A percentile compares a stretch with the other conserved stretches of the same genome.
These are phyloP conservation scores for Scheffersomyces lignosus DNA, from an alignment of 805 yeast species.

Conservation along the genomic window DNA sequence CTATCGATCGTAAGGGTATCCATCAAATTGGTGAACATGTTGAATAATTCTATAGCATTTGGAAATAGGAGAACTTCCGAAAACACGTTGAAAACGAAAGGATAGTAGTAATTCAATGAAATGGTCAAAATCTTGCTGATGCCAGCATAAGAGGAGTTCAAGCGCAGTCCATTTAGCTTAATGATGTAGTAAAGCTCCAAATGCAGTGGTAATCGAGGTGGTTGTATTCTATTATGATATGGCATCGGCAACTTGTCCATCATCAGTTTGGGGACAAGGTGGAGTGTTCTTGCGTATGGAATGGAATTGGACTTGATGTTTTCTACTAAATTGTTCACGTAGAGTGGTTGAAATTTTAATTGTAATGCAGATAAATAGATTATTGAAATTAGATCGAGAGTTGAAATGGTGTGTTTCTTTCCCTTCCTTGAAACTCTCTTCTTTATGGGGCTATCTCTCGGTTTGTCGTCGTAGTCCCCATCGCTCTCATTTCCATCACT, in stretches of 20 bases:
- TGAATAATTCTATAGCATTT: conserved; percentile 48
- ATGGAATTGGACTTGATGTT: conserved; percentile 44
- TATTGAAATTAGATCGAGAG: conserved; percentile 36
- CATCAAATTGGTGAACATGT: conserved; percentile 25
- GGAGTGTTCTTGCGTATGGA: conserved; percentile 47
- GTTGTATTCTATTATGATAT: conserved; percentile 38
- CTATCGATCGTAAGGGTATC: conserved; percentile 6
- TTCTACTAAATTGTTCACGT: conserved; percentile 46
- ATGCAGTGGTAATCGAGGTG: conserved; percentile 37
- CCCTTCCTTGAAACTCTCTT: background rate
- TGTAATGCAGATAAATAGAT: conserved; percentile 53
- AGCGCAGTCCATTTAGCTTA: conserved; percentile 9
- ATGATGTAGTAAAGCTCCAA: conserved; percentile 34
- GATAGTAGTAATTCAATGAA: conserved; percentile 30
- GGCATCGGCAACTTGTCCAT: conserved; percentile 38
- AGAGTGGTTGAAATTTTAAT: conserved; percentile 48
- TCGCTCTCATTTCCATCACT: conserved; percentile 1
- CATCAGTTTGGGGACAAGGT: conserved; percentile 39
- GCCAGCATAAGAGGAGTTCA: no score
- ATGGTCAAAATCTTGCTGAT: conserved; percentile 3
- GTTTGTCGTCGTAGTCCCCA: conserved; percentile 1
- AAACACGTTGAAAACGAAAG: conserved; percentile 39
- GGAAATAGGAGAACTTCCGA: conserved; percentile 47
- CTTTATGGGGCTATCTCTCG: no score
- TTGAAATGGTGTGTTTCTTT: background rate